Base-by-base conservation (phyloP, 192 early-diverging fungal species). In the Backusella tuberculispora region DNA sequence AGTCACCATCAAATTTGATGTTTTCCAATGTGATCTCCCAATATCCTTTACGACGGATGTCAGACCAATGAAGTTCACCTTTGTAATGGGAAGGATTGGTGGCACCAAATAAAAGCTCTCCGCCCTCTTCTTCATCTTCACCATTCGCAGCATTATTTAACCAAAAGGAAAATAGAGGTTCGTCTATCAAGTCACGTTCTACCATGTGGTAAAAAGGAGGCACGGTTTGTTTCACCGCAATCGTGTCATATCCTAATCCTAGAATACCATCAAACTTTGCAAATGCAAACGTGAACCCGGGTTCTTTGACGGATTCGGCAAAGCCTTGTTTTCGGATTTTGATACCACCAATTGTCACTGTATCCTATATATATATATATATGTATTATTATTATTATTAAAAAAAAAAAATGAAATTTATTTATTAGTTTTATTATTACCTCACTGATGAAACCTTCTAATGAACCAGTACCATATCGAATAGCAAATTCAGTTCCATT, bases 181-280 rank as follows among this genome's bases (percentile, higher is more conserved):
- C 85, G 63, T 94, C 91, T 29, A 98, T 41, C 50, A 98, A 80
- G 4, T 79, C 78, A 73, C 89, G 87, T 70, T 97, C 87, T 42
- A 98, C 87, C 89, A 98, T 92, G 71, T 92, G 88, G 81, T 98
- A 99, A 82, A 99, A 95, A 6, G 98, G 98, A 15, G 98, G 98
- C 53, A 96, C 94, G 13, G 94, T 93, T 37, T 88, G 83, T 41
- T 92, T 80, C 37, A 99, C 96, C 8, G 96, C 90, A 80, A 98
- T 98, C 66, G 85, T 90, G 73, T 95, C 92, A 74, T 94, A 93
- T n/a, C 87, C 96, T 15, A 98, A 83, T 12, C 97, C 97, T 65
- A 98, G 88, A 79, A 99, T 99, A 19, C 98, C 98, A 80, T 99
- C 98, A 76, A 98, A 99, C n/a, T 90, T 83, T 21, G 94, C 96